These are phyloP conservation scores for Conringia planisiliqua DNA, from an alignment of 345 rosid genomes.

Conservation along the genomic window DNA sequence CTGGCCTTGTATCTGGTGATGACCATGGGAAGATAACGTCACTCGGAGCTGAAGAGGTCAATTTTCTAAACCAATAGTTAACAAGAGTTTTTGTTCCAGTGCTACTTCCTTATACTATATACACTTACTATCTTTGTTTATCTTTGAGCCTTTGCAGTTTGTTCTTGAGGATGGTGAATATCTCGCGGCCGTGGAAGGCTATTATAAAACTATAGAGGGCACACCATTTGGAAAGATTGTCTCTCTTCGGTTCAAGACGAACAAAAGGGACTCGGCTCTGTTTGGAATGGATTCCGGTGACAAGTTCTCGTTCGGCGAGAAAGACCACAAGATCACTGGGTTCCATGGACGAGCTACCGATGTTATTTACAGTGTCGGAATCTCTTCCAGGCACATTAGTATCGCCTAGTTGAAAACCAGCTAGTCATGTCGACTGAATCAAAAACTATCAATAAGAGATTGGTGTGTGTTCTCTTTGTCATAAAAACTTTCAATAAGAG, in stretches of 20 bases:
- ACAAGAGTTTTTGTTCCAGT: neutral
- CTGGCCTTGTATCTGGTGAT: neutral
- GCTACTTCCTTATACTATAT: neutral
- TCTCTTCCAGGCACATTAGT: constrained; percentile 1
- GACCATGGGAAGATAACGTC: constrained; percentile 25
- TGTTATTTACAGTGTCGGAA: constrained; percentile 23
- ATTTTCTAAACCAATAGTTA: neutral
- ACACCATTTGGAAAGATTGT: neutral
- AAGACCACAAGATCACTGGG: constrained; percentile 15
- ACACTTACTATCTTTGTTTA: neutral
- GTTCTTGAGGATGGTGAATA: constrained; percentile 28
- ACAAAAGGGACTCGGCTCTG: constrained; percentile 8
- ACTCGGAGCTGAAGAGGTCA: constrained; percentile 13
- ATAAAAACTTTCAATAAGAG: no score
- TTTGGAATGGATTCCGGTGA: constrained; percentile 7
- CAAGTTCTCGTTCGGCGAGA: neutral
- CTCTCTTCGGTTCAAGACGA: constrained; percentile 18
- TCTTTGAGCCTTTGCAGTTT: constrained; percentile 7
- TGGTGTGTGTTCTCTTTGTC: neutral
- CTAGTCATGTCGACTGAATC: neutral
- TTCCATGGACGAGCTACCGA: constrained; percentile 28
- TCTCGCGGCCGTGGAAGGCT: constrained; percentile 13
- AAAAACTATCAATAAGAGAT: neutral
- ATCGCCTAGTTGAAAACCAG: neutral
- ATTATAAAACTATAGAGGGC: neutral